These are phyloP conservation scores for Chlorophyllum brunneum DNA, from an alignment of 768 basidiomycete species.

Conservation along the genomic window DNA sequence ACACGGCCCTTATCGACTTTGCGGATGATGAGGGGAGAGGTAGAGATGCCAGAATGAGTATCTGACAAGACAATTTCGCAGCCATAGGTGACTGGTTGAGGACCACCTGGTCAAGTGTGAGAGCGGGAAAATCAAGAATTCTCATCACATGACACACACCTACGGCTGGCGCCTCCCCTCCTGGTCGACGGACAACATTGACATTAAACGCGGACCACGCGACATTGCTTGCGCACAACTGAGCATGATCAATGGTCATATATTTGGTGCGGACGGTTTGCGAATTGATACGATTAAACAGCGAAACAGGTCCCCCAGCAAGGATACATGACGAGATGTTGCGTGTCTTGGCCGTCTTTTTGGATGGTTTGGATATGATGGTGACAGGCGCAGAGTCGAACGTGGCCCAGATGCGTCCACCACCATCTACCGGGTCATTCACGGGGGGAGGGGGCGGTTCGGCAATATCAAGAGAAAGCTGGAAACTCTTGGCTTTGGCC, in stretches of 20 bases:
- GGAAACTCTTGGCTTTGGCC: conserved; percentile 87
- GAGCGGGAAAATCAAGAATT: conserved; percentile 26
- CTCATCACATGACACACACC: conserved; percentile 65
- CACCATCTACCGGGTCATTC: conserved; percentile 40
- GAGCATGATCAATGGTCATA: conserved; percentile 86
- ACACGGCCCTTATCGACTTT: conserved; percentile 91
- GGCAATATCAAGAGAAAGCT: conserved; percentile 79
- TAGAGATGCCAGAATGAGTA: conserved; percentile 79
- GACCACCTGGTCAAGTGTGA: conserved; percentile 52
- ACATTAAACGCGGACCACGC: conserved; percentile 95
- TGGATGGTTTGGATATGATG: conserved; percentile 95
- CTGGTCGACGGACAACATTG: conserved; percentile 76
- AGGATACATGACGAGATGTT: conserved; percentile 89
- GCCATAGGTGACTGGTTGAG: conserved; percentile 88
- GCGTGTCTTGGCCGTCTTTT: conserved; percentile 95
- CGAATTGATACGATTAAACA: conserved; percentile 95
- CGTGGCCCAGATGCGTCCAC: conserved; percentile 81
- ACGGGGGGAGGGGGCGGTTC: conserved; percentile 61
- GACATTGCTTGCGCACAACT: conserved; percentile 84
- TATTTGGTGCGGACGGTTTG: conserved; percentile 97
- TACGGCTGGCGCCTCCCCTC: conserved; percentile 52
- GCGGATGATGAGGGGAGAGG: conserved; percentile 81
- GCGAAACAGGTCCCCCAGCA: conserved; percentile 82
- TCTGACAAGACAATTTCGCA: conserved; percentile 86
- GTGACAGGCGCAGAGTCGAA: conserved; percentile 91